Percentiles rank a stretch among this genome's conserved stretches.
phyloP scores from a whole-genome alignment of 2,329 filamentous ascomycete genomes.

The Botrytis sinoallii region DNA sequence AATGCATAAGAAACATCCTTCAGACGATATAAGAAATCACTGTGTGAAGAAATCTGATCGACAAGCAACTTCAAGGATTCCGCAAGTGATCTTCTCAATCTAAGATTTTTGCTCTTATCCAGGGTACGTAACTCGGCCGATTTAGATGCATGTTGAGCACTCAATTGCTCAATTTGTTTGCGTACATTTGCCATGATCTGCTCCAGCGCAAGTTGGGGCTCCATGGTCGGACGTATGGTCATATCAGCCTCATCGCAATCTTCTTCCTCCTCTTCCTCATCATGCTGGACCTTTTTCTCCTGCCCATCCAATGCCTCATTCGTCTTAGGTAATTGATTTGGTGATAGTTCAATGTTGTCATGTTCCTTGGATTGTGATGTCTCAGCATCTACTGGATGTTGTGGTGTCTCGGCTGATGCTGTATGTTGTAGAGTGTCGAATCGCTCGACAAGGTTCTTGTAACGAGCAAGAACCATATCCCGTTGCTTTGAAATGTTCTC shows the following conservation, averaged over 20 bases:
- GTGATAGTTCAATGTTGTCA: neutral
- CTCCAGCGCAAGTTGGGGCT: conserved; percentile 5
- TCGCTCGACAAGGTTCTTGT: conserved; percentile 10
- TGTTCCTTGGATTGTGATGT: neutral
- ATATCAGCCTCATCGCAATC: neutral
- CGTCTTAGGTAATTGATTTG: neutral
- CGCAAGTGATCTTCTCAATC: conserved; percentile 13
- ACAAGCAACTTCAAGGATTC: conserved; percentile 12
- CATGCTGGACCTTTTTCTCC: neutral
- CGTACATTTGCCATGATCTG: conserved; percentile 2
- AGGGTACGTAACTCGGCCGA: neutral
- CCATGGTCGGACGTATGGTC: conserved; percentile 11
- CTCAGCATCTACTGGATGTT: neutral
- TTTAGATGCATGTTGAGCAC: conserved; percentile 11
- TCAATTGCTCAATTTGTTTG: conserved; percentile 10
- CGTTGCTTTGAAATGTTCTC: conserved; percentile 8
- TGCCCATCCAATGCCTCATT: neutral
- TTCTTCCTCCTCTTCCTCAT: neutral
- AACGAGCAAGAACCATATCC: conserved; percentile 7
- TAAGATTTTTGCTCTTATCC: conserved; percentile 14
- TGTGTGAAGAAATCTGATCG: conserved; percentile 12
- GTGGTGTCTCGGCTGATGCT: neutral
- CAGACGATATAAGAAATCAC: conserved; percentile 13
- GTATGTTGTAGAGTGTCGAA: neutral
- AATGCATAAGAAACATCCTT: conserved; percentile 14